Base-by-base conservation (phyloP, 345 rosid genomes). In the Citrus trifoliata region DNA sequence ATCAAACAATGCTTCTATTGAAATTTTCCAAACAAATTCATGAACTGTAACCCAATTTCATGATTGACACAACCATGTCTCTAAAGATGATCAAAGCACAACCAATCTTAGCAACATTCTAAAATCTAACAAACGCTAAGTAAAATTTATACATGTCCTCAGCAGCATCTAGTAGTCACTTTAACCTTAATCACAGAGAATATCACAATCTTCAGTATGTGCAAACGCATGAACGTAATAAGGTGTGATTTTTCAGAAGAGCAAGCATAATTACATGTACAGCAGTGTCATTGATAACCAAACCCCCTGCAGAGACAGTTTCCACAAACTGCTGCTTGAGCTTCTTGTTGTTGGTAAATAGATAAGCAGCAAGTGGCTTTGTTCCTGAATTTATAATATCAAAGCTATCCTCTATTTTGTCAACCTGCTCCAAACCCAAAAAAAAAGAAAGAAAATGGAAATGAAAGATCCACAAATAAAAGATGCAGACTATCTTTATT, bases 291-390 rank as follows among this genome's bases (percentile, higher is more conserved):
- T 96, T 96, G 81, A 96, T 81, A 24, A 86, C 89, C 74, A 96
- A 37, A 25, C 98, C 99, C 70, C 99, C 99, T 2, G 98, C 97
- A 18, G 95, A 87, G 63, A 96, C 93, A 12, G 84, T 89, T 80
- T 21, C 80, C 76, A 90, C 91, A 30, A 96, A 96, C 83, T 82
- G 87, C 78, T 89, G 84, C 81, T 85, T 90, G 37, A 96, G 87
- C 83, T 85, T 91, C 85, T 91, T 89, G 85, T 89, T 76, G 69
- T 89, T 89, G 32, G 97, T 90, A 79, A 96, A 96, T 56, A 96
- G 71, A 81, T 94, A 96, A 37, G 98, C 99, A 27, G 97, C 98
- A 75, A 96, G 98, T 68, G 99, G 98, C 87, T 97, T 97, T 40
- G 84, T 28, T 73, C 92, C 88, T 32, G 97, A 88, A 76, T 84